Conservation (phyloP, 768 basidiomycete genomes). For the Rhizopogon sp. region DNA sequence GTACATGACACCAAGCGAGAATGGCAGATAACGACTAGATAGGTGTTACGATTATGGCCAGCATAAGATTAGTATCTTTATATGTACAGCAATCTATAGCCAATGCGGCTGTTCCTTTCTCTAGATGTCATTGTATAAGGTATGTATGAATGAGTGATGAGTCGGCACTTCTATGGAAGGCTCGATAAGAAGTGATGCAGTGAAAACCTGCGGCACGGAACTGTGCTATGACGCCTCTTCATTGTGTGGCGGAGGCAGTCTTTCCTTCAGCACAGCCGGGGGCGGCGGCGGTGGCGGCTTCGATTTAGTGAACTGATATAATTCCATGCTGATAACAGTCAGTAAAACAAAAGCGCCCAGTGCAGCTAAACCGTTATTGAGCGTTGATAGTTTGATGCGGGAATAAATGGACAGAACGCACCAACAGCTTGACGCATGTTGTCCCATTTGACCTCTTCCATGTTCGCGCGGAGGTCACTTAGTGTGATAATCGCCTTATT, state of each 20-base stretch:
- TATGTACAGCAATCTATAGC: constrained; percentile 5
- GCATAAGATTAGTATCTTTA: constrained; percentile 1
- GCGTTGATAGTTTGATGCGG: neutral
- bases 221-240: constrained; percentile 11
- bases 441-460: constrained; percentile 86
- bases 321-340: constrained; percentile 67
- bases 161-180: neutral
- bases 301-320: constrained; percentile 40
- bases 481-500: constrained; percentile 70
- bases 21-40: neutral
- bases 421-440: constrained; percentile 82
- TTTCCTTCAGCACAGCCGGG: neutral
- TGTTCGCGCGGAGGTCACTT: constrained; percentile 73
- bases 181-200: neutral
- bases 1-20: neutral
- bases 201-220: neutral
- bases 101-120: neutral
- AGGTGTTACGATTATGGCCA: constrained; percentile 5
- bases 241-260: neutral
- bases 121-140: constrained; percentile 6
- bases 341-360: constrained; percentile 62
- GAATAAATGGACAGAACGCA: constrained; percentile 29
- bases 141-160: constrained; percentile 8
- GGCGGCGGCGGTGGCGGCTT: constrained; percentile 21
- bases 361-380: constrained; percentile 38